Evolutionary conservation across 495 filamentous ascomycete species (phyloP).

Genomic region (Tuber melanosporum): DNA sequence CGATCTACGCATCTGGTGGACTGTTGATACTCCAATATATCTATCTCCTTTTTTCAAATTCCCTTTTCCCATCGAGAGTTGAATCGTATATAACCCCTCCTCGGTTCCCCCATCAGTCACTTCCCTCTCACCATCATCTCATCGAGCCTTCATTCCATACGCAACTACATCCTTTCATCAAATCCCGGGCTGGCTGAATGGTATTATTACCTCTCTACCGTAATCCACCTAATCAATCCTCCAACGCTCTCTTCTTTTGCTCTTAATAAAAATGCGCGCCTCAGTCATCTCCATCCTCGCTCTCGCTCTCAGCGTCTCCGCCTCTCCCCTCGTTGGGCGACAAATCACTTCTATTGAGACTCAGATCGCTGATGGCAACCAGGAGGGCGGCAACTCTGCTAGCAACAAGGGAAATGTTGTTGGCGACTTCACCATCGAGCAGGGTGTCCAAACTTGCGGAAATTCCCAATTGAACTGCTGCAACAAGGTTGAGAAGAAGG

Average conservation of each 20-base stretch:
- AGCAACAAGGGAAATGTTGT: conserved; percentile 11
- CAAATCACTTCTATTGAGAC: conserved; percentile 19
- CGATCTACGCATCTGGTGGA: neutral
- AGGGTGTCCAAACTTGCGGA: conserved; percentile 17
- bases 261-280: conserved; percentile 17
- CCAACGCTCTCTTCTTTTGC: neutral
- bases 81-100: neutral
- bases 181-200: too few species aligned
- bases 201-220: neutral
- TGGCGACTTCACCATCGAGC: conserved; percentile 26
- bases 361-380: conserved; percentile 13
- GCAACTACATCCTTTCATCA: neutral
- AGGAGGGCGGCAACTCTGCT: conserved; percentile 23
- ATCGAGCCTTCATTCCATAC: conserved; percentile 5
- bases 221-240: neutral
- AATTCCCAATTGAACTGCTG: conserved; percentile 31
- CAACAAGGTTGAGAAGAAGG: conserved; percentile 31
- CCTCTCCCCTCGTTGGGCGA: conserved; percentile 19
- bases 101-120: neutral
- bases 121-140: neutral
- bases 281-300: conserved; percentile 20
- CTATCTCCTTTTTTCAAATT: neutral
- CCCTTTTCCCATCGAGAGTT: neutral
- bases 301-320: conserved; percentile 17
- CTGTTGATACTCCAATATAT: neutral